Evolutionary conservation across 352 stramenopile genomes (phyloP).

Genomic region (Globisporangium lucens): DNA sequence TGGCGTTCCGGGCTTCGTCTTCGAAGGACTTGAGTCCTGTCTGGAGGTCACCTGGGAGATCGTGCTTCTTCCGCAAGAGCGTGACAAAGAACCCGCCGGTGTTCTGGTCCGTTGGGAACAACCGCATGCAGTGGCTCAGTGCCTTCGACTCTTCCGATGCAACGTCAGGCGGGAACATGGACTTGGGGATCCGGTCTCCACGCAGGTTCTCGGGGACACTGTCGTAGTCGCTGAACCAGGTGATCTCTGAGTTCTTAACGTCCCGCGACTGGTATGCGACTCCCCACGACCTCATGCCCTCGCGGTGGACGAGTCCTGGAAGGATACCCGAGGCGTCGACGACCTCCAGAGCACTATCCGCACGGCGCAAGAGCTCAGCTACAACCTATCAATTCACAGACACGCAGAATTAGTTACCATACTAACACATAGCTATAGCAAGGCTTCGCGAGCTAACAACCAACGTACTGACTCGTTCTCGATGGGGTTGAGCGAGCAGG

Average conservation of each 20-base stretch:
- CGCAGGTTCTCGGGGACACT: slow-evolving; percentile 49
- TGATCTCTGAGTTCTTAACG: slow-evolving; percentile 23
- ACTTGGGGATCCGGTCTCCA: slow-evolving; percentile 56
- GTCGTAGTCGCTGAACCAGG: slow-evolving; percentile 62
- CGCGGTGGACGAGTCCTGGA: slow-evolving; percentile 40
- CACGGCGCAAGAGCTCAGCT: slow-evolving; percentile 88
- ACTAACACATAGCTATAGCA: no score
- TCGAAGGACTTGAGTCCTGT: slow-evolving; percentile 48
- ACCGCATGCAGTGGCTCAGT: slow-evolving; percentile 85
- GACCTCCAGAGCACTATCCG: slow-evolving; percentile 85
- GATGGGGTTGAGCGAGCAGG: slow-evolving; percentile 97
- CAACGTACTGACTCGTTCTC: slow-evolving; percentile 93
- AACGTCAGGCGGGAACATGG: slow-evolving; percentile 82
- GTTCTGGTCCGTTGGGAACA: slow-evolving; percentile 97
- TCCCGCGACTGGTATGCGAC: slow-evolving; percentile 65
- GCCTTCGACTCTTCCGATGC: slow-evolving; percentile 44
- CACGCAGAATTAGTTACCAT: neutral
- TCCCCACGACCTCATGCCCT: slow-evolving; percentile 54
- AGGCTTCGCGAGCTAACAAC: neutral
- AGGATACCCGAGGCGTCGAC: slow-evolving; percentile 69
- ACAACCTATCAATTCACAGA: slow-evolving; percentile 56
- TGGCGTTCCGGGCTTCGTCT: slow-evolving; percentile 10
- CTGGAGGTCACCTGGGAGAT: slow-evolving; percentile 33
- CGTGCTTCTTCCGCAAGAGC: slow-evolving; percentile 84
- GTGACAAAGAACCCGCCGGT: slow-evolving; percentile 98